phyloP scores from a whole-genome alignment of 306 rosid genomes.

The Casuarina glauca region DNA sequence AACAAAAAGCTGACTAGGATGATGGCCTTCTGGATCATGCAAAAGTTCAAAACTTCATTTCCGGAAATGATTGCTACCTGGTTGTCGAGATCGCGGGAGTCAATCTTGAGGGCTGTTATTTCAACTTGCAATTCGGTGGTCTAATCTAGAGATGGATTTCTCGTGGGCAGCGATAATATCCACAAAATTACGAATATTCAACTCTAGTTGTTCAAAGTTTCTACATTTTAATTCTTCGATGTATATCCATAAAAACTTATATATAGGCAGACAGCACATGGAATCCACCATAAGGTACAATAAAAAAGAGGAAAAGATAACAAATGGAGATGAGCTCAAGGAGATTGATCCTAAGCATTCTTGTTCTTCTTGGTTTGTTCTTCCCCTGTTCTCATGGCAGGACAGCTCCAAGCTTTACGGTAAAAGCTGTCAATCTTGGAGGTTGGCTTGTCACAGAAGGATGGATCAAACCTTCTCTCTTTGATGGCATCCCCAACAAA shows the following conservation, averaged over 20 bases:
- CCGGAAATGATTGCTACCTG: too few relatives aligned
- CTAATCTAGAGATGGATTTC: not conserved
- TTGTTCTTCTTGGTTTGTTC: constrained; percentile 13
- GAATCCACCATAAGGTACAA: not conserved
- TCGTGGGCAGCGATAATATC: not conserved
- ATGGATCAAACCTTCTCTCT: constrained; percentile 86
- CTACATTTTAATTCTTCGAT: not conserved
- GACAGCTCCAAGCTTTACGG: not conserved
- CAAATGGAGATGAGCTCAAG: constrained; percentile 29
- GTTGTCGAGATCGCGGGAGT: too few relatives aligned
- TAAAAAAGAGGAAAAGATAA: not conserved
- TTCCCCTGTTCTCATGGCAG: constrained; percentile 26
- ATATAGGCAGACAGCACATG: not conserved
- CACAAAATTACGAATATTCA: too few relatives aligned
- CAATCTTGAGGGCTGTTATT: too few relatives aligned
- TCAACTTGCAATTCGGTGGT: not conserved
- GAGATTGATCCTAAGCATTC: constrained; percentile 26
- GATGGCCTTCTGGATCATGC: too few relatives aligned
- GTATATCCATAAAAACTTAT: not conserved
- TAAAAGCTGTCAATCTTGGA: constrained; percentile 71
- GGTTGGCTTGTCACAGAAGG: constrained; percentile 91
- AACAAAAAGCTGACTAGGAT: too few relatives aligned
- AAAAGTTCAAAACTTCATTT: too few relatives aligned
- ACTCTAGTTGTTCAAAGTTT: constrained; percentile 10
- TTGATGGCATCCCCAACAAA: constrained; percentile 73